phyloP scores from a whole-genome alignment of 805 yeast genomes.

The Wickerhamomyces ciferrii region DNA sequence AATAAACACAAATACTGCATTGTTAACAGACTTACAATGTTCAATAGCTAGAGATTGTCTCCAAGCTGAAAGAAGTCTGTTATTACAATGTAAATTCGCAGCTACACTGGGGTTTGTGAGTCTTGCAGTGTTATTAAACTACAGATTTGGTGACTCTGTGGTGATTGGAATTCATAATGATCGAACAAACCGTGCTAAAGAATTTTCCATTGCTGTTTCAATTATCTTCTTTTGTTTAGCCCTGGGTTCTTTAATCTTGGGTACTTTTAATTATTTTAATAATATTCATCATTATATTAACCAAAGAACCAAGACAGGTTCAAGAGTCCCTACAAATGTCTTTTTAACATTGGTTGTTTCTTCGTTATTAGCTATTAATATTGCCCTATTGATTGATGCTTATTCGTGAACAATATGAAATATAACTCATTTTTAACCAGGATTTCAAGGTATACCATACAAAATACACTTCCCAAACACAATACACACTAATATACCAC shows the following conservation, averaged over 20 bases:
- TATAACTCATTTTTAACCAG: neutral
- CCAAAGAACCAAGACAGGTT: constrained; percentile 8
- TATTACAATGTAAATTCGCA: constrained; percentile 18
- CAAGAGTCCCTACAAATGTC: constrained; percentile 8
- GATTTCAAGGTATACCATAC: too few species aligned
- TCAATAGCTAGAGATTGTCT: constrained; percentile 23
- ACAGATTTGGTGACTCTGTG: constrained; percentile 6
- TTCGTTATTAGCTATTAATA: constrained; percentile 10
- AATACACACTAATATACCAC: too few species aligned
- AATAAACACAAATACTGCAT: constrained; percentile 1
- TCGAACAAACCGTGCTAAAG: neutral
- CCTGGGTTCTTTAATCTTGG: constrained; percentile 9
- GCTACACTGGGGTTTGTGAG: constrained; percentile 13
- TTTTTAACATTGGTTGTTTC: constrained; percentile 5
- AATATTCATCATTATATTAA: constrained; percentile 11
- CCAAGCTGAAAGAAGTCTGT: constrained; percentile 20
- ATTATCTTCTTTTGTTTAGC: constrained; percentile 10
- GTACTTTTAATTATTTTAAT: constrained; percentile 16
- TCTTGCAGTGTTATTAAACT: constrained; percentile 15
- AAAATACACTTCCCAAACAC: too few species aligned
- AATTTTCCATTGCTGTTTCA: constrained; percentile 10
- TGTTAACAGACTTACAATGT: constrained; percentile 8
- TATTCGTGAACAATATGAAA: neutral
- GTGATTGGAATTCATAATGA: neutral
- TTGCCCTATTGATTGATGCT: constrained; percentile 12